These are phyloP conservation scores for Zygosaccharomyces bisporus DNA, from an alignment of 805 yeast genomes.

Conservation along the genomic window DNA sequence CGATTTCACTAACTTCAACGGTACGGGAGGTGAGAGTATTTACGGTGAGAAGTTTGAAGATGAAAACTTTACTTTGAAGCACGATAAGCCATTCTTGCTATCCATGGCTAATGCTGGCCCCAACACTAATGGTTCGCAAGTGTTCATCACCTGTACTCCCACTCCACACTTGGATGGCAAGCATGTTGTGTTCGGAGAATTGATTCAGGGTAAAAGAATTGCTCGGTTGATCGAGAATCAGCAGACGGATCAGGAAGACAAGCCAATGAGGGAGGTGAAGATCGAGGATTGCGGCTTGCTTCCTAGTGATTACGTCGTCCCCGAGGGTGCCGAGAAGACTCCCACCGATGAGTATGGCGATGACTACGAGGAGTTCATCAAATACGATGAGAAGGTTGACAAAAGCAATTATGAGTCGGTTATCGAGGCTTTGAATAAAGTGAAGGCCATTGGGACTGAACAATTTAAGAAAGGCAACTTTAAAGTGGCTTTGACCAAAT, in stretches of 20 bases:
- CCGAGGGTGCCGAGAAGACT: constrained; percentile 42
- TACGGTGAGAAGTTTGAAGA: constrained; percentile 87
- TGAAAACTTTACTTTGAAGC: constrained; percentile 74
- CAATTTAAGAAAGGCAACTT: constrained; percentile 64
- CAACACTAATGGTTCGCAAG: constrained; percentile 93
- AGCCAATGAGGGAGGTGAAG: constrained; percentile 65
- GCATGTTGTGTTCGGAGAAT: constrained; percentile 94
- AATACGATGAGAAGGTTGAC: constrained; percentile 68
- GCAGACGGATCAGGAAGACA: constrained; percentile 61
- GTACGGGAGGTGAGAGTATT: constrained; percentile 80
- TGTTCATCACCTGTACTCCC: constrained; percentile 85
- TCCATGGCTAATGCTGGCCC: constrained; percentile 98
- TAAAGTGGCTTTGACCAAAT: constrained; percentile 59
- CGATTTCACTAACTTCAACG: constrained; percentile 71
- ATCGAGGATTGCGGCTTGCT: constrained; percentile 78
- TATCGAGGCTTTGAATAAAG: constrained; percentile 54
- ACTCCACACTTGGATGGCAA: constrained; percentile 95
- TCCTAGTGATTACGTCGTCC: constrained; percentile 52
- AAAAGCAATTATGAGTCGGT: constrained; percentile 59
- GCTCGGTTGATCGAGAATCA: constrained; percentile 74
- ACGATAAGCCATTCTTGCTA: constrained; percentile 79
- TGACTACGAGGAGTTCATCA: constrained; percentile 67
- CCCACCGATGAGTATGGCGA: constrained; percentile 83
- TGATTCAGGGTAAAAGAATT: constrained; percentile 73
- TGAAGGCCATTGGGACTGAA: constrained; percentile 76